Conservation (phyloP, 441 rosid species). For the Erodium texanum region DNA sequence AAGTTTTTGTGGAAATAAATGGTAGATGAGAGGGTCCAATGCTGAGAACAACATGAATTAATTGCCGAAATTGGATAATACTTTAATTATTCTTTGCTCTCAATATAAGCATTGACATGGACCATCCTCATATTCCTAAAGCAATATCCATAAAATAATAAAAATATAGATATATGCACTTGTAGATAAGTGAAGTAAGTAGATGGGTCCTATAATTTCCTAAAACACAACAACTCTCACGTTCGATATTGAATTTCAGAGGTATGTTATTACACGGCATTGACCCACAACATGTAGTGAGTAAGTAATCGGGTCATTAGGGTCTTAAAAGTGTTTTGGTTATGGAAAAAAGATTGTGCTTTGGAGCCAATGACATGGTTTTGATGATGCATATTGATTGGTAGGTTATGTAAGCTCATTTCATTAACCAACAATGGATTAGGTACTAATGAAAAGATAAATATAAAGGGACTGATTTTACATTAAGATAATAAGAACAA, state of each 20-base stretch:
- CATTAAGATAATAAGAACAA: too few species aligned
- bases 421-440: not conserved
- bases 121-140: too few species aligned
- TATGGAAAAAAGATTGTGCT: not conserved
- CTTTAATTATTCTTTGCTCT: not conserved
- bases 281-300: conserved; percentile 8
- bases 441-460: not conserved
- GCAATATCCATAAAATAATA: too few species aligned
- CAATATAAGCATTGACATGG: not conserved
- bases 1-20: too few species aligned
- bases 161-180: too few species aligned
- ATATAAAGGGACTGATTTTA: too few species aligned
- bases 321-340: not conserved
- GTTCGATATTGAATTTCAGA: not conserved
- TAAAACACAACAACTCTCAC: not conserved
- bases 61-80: not conserved
- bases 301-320: too few species aligned
- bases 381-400: not conserved
- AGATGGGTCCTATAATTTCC: not conserved
- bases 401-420: not conserved
- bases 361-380: not conserved
- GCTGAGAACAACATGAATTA: not conserved
- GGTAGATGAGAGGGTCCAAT: too few species aligned
- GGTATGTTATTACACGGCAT: conserved; percentile 12
- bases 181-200: not conserved